A percentile compares a stretch with the other conserved stretches of the same genome.
Conservation (phyloP, 352 stramenopile species). For the Elongisporangium senticosum region DNA sequence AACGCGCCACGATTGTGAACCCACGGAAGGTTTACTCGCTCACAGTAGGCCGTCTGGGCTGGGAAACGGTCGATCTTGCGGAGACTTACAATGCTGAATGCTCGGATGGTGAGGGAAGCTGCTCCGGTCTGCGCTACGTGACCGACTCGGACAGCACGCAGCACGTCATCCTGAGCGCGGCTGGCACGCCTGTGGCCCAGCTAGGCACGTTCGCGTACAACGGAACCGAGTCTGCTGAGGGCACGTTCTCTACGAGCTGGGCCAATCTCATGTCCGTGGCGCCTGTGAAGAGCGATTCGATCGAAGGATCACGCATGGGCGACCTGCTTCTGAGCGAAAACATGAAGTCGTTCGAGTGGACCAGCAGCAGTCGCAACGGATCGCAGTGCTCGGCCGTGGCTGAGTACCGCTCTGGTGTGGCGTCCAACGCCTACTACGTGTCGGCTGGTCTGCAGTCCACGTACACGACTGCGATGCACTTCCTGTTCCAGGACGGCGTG, state of each 20-base stretch:
- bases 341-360: constrained; percentile 7
- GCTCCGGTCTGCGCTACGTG: constrained; percentile 28
- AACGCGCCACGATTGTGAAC: constrained; percentile 11
- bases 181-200: constrained; percentile 19
- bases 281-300: constrained; percentile 11
- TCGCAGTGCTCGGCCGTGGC: constrained; percentile 29
- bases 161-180: constrained; percentile 22
- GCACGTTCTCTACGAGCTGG: constrained; percentile 18
- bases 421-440: constrained; percentile 39
- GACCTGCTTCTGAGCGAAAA: constrained; percentile 33
- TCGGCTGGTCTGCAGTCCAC: constrained; percentile 31
- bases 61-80: constrained; percentile 32
- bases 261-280: constrained; percentile 30
- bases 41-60: constrained; percentile 36
- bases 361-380: constrained; percentile 16
- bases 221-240: no score
- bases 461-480: constrained; percentile 46
- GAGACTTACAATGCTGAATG: constrained; percentile 33
- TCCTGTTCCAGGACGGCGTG: constrained; percentile 49
- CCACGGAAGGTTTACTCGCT: constrained; percentile 38
- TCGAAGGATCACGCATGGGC: constrained; percentile 8
- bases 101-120: constrained; percentile 6
- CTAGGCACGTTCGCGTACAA: constrained; percentile 22
- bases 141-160: background rate
- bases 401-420: constrained; percentile 28